Conservation (phyloP, 192 early-diverging fungal species). For the Coemansia sp. region DNA sequence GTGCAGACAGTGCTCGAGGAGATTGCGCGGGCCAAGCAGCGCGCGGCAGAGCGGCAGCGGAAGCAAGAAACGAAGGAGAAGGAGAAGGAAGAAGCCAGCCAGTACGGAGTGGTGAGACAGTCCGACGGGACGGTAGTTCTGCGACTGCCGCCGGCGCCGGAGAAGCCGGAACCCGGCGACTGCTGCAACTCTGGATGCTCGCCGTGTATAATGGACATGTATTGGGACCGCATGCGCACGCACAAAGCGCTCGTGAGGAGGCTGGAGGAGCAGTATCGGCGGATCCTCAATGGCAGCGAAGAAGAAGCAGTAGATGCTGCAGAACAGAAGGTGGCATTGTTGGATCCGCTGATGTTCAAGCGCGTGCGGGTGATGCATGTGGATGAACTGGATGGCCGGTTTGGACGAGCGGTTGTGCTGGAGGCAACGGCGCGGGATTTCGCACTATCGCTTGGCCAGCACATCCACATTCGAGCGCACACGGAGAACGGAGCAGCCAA, state of each 20-base stretch:
- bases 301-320: slow-evolving; percentile 7
- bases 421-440: slow-evolving; percentile 35
- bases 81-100: not conserved
- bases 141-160: slow-evolving; percentile 30
- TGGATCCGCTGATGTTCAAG: slow-evolving; percentile 33
- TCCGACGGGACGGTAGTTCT: slow-evolving; percentile 16
- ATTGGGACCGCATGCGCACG: slow-evolving; percentile 22
- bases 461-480: slow-evolving; percentile 32
- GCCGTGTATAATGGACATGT: slow-evolving; percentile 52
- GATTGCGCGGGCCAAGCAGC: slow-evolving; percentile 36
- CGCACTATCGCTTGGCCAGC: slow-evolving; percentile 29
- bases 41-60: slow-evolving; percentile 18
- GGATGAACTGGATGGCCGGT: not conserved
- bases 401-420: slow-evolving; percentile 30
- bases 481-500: not conserved
- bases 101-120: slow-evolving; percentile 15
- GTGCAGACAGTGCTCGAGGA: slow-evolving; percentile 31
- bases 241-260: slow-evolving; percentile 3
- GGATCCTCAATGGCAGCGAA: not conserved
- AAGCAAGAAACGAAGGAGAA: not conserved
- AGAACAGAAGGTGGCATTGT: slow-evolving; percentile 15
- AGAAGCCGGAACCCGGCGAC: slow-evolving; percentile 26
- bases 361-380: slow-evolving; percentile 16
- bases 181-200: slow-evolving; percentile 55
- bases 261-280: slow-evolving; percentile 29